Base-by-base conservation (phyloP, 2,329 filamentous ascomycete genomes). In the Fusarium paranaense region DNA sequence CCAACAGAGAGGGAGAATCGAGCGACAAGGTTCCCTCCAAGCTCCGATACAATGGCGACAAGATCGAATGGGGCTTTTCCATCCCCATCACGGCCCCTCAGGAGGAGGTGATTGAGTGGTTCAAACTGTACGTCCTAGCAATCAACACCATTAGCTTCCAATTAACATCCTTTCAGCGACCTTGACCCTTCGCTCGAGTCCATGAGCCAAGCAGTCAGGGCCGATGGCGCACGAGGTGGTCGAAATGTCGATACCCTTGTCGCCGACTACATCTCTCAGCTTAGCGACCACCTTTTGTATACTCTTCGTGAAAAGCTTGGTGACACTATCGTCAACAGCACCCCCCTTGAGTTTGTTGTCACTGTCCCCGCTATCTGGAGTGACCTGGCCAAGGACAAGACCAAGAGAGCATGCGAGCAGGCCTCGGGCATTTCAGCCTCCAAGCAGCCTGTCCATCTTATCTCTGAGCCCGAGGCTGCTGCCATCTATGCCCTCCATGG, bases 281-380 rank as follows among this genome's bases (percentile, higher is more conserved):
- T 88, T 3, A 83, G 83, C 5, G 79, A 83, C 14, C 84, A 89
- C 68, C 83, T 87, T 1, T 77, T 85, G 62, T 82, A 84, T 59
- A 84, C 81, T 1, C 78, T 89, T 6, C 78, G 81, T 6, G 76
- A 83, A 56, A 84, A 85, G 59, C 80, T 89, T 3, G 85, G 86
- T 4, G 77, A 79, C 6, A 81, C 80, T 2, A 82, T 86, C 25
- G 75, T 88, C 30, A 80, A 81, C 6, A 83, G 74, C 52, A 87
- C 81, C 0, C 80, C 84, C 2, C 79, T 88, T 7, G 83, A 89
- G 63, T 88, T 88, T 60, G 83, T 90, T 52, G 78, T 90, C 52
- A 89, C 88, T 0, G 87, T 90, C 0, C 88, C 88, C 1, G 87
- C 88, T 7, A 87, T 90, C 8, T 90, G 88, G 88, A 87, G 84